phyloP scores from a whole-genome alignment of 805 yeast species.

The Monosporozyma aerobia region DNA sequence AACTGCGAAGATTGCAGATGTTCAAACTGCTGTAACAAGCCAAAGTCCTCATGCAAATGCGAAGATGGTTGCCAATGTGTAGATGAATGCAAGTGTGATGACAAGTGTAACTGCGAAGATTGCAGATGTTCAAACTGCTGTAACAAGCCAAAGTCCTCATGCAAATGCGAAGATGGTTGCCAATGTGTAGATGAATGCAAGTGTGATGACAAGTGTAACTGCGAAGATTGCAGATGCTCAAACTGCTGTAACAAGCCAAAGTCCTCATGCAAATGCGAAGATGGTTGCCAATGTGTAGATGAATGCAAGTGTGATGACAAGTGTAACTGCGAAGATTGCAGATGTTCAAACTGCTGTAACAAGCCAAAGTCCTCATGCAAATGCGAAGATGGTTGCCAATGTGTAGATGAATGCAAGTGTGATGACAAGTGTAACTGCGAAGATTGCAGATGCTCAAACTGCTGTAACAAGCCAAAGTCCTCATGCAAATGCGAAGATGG shows the following conservation, averaged over 20 bases:
- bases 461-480: background rate
- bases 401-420: background rate
- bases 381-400: background rate
- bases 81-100: no score
- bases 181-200: no score
- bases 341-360: background rate
- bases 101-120: background rate
- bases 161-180: background rate
- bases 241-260: background rate
- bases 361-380: background rate
- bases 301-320: no score
- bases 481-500: background rate
- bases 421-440: background rate
- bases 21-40: background rate
- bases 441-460: background rate
- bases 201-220: no score
- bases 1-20: constrained; percentile 1
- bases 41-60: background rate
- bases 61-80: background rate
- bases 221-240: background rate
- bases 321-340: background rate
- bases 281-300: background rate
- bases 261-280: background rate
- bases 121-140: background rate
- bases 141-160: background rate